Conservation (phyloP, 2,329 filamentous ascomycete species). For the Botrytis porri region DNA sequence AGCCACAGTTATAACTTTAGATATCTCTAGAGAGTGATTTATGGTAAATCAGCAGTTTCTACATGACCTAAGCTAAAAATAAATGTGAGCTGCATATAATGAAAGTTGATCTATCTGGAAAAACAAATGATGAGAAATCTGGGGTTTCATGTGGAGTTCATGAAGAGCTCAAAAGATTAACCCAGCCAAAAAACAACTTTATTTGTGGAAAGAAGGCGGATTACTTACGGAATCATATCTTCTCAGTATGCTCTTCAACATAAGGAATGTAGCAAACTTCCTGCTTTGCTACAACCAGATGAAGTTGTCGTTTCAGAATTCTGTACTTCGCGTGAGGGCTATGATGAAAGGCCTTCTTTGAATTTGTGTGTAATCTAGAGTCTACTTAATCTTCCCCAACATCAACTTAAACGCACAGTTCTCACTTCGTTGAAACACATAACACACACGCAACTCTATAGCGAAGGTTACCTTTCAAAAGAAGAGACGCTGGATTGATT, state of each 20-base stretch:
- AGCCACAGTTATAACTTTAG: accelerated
- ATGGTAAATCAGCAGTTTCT: accelerated
- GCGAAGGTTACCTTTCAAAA: neutral
- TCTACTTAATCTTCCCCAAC: too few relatives aligned
- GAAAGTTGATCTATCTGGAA: neutral
- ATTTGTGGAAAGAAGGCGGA: neutral
- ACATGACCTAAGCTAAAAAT: neutral
- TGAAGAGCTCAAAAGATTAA: neutral
- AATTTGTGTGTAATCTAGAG: too few relatives aligned
- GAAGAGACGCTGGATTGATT: neutral
- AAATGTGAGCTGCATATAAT: neutral
- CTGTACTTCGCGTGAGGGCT: neutral
- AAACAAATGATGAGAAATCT: neutral
- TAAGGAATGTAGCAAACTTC: neutral
- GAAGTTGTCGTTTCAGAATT: neutral
- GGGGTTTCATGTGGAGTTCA: neutral
- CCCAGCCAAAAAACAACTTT: neutral
- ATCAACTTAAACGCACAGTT: neutral
- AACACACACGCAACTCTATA: neutral
- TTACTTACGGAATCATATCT: neutral
- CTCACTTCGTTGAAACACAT: neutral
- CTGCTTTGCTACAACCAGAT: neutral
- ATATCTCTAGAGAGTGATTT: accelerated
- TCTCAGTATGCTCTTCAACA: neutral
- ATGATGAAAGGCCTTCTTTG: neutral